Conservation (phyloP, 495 filamentous ascomycete genomes). For the Aspergillus funiculosus region DNA sequence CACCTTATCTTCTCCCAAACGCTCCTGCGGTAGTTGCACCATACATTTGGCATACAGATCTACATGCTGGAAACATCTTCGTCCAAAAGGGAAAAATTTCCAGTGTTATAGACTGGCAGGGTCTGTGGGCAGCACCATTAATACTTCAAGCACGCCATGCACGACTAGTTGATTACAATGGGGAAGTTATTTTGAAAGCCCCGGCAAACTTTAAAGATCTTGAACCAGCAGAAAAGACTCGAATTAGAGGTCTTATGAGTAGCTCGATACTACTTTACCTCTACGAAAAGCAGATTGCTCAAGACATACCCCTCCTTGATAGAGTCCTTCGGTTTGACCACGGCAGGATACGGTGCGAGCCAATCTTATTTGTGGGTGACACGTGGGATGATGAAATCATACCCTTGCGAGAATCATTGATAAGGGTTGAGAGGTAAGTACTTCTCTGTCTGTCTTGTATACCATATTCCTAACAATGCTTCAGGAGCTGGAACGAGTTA, state of each 20-base stretch:
- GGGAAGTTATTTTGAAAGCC: constrained; percentile 23
- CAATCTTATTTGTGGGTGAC: constrained; percentile 22
- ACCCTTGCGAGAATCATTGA: constrained; percentile 25
- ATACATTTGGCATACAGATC: constrained; percentile 32
- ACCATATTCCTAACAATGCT: background rate
- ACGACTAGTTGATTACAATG: constrained; percentile 25
- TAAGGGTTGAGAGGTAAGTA: constrained; percentile 21
- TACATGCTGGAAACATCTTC: constrained; percentile 34
- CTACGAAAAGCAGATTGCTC: constrained; percentile 22
- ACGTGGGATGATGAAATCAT: constrained; percentile 27
- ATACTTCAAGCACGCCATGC: constrained; percentile 22
- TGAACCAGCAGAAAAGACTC: constrained; percentile 15
- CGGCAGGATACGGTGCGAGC: constrained; percentile 16
- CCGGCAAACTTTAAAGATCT: constrained; percentile 24
- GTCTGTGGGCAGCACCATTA: constrained; percentile 22
- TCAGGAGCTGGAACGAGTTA: constrained; percentile 23
- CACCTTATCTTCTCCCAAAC: constrained; percentile 24
- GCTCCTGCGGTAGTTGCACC: constrained; percentile 18
- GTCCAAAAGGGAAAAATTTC: constrained; percentile 24
- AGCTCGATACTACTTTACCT: constrained; percentile 23
- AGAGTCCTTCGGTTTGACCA: constrained; percentile 11
- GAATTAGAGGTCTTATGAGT: constrained; percentile 17
- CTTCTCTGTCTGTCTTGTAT: no score
- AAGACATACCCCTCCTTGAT: constrained; percentile 15
- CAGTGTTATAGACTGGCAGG: constrained; percentile 33